Conservation (phyloP, 139 green algal genomes). For the Closterium sp. region DNA sequence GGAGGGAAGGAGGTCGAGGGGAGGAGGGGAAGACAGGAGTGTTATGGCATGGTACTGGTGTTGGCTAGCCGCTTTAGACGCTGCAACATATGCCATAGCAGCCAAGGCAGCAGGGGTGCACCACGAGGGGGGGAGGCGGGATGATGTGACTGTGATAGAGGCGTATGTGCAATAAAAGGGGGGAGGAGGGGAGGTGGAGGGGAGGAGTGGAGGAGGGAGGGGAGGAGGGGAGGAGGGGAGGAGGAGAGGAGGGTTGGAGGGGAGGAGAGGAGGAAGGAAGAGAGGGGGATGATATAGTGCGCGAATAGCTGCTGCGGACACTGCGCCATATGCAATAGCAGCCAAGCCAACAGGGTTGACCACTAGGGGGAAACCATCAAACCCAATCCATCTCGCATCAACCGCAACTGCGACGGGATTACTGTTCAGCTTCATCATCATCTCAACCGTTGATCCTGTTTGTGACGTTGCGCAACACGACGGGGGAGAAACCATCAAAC, state of each 20-base stretch:
- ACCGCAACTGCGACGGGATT: too few relatives aligned
- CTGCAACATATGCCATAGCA: too few relatives aligned
- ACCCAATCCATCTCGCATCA: too few relatives aligned
- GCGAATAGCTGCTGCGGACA: neutral
- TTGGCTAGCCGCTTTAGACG: too few relatives aligned
- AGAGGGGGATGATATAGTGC: too few relatives aligned
- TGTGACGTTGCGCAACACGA: too few relatives aligned
- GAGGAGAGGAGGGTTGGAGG: neutral
- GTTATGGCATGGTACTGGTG: too few relatives aligned
- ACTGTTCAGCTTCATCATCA: neutral
- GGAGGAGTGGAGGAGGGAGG: neutral
- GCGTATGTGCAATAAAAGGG: constrained; percentile 20
- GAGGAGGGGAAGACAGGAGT: neutral
- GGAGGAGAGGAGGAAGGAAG: neutral
- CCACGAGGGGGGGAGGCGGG: neutral
- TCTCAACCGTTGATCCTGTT: neutral
- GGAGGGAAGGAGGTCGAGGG: neutral
- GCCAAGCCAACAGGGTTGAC: neutral
- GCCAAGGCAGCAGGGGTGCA: neutral
- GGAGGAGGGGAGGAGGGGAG: too few relatives aligned
- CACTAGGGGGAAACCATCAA: neutral
- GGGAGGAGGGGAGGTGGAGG: too few relatives aligned
- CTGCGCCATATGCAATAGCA: neutral
- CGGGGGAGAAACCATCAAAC: too few relatives aligned
- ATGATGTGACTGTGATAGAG: constrained; percentile 65